Evolutionary conservation across 306 rosid species (phyloP).

Genomic region (Sesbania bispinosa): DNA sequence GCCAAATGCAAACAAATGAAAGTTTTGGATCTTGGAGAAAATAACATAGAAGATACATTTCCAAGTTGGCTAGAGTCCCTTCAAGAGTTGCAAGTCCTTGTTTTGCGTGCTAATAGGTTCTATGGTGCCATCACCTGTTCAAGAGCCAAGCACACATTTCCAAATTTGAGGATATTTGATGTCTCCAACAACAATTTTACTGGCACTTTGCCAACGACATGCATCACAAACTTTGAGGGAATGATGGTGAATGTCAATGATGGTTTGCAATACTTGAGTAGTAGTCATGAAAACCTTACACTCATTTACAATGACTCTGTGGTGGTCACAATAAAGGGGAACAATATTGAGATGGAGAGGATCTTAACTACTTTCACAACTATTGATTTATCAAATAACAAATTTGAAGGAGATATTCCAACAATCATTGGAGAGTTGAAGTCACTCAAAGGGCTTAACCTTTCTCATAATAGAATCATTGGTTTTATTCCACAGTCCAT

Average conservation of each 20-base stretch:
- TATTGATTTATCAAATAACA: slow-evolving; percentile 28
- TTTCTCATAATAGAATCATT: slow-evolving; percentile 26
- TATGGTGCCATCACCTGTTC: slow-evolving; percentile 12
- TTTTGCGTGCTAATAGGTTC: slow-evolving; percentile 31
- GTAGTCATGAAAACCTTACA: too few species aligned
- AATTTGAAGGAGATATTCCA: slow-evolving; percentile 36
- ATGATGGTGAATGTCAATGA: slow-evolving; percentile 3
- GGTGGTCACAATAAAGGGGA: slow-evolving; percentile 13
- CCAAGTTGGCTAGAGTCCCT: slow-evolving; percentile 29
- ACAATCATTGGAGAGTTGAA: not conserved
- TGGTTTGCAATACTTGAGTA: not conserved
- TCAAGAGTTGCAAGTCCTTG: slow-evolving; percentile 23
- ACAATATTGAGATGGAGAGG: not conserved
- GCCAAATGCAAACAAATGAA: not conserved
- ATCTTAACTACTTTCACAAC: not conserved
- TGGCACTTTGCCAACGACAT: slow-evolving; percentile 15
- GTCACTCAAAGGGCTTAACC: slow-evolving; percentile 19
- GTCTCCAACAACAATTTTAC: slow-evolving; percentile 26
- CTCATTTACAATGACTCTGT: not conserved
- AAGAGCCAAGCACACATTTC: not conserved
- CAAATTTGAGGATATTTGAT: slow-evolving; percentile 25
- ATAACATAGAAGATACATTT: slow-evolving; percentile 11
- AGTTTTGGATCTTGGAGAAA: slow-evolving; percentile 37
- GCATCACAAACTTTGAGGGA: slow-evolving; percentile 10
- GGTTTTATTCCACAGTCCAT: slow-evolving; percentile 24